Evolutionary conservation across 495 filamentous ascomycete genomes (phyloP).

Genomic region (Tuber aestivum): DNA sequence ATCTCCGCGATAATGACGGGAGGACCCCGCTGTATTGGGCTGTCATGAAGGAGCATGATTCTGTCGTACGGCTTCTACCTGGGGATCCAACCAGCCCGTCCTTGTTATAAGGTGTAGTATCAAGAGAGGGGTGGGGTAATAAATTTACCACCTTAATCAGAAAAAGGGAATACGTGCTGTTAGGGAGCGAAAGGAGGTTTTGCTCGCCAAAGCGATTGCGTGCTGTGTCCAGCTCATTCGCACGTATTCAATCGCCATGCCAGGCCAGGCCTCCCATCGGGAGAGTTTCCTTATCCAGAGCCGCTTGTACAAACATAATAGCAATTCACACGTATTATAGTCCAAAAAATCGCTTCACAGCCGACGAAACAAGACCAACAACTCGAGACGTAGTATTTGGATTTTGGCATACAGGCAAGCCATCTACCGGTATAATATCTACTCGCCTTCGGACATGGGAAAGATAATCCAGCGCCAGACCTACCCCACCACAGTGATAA

Average conservation of each 20-base stretch:
- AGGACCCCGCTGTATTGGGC: slow-evolving; percentile 3
- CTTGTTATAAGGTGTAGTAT: not conserved
- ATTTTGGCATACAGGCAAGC: not conserved
- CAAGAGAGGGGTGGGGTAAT: not conserved
- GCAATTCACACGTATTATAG: not conserved
- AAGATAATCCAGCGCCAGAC: not conserved
- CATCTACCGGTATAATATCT: not conserved
- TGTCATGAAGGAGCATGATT: not conserved
- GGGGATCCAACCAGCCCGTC: not conserved
- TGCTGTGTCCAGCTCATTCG: not conserved
- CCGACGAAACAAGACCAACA: not conserved
- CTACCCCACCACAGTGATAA: not conserved
- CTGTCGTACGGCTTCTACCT: not conserved
- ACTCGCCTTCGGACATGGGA: not conserved
- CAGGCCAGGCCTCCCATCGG: not conserved
- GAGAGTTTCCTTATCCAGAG: not conserved
- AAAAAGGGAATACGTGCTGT: not conserved
- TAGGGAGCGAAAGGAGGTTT: not conserved
- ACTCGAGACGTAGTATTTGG: not conserved
- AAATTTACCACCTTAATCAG: not conserved
- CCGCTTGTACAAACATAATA: not conserved
- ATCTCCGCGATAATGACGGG: not conserved
- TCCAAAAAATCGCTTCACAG: not conserved
- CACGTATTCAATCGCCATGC: not conserved
- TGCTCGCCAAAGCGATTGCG: not conserved